Conservation (phyloP, 257 asterid species). For the Petunia axillaris region DNA sequence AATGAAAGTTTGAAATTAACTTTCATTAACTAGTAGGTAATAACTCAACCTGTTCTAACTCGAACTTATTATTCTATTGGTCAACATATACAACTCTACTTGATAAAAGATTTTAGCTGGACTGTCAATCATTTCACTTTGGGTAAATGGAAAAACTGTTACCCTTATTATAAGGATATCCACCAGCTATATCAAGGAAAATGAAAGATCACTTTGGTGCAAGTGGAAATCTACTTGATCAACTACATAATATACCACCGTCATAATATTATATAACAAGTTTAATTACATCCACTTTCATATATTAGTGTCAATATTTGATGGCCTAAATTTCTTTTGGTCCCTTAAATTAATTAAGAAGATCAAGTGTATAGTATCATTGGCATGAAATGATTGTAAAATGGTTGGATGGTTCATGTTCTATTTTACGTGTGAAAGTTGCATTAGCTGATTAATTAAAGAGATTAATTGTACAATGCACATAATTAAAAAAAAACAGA, state of each 20-base stretch:
- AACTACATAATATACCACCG: too few relatives aligned
- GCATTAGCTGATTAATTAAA: neutral
- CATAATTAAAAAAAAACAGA: neutral
- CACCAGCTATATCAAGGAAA: neutral
- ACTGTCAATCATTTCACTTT: neutral
- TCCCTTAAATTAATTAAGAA: neutral
- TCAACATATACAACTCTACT: neutral
- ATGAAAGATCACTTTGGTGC: neutral
- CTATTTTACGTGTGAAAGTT: conserved; percentile 27
- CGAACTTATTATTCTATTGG: too few relatives aligned
- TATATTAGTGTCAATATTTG: neutral
- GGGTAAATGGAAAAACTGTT: neutral
- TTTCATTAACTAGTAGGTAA: too few relatives aligned
- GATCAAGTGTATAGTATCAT: conserved; percentile 23
- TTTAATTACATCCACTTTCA: neutral
- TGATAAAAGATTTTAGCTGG: too few relatives aligned
- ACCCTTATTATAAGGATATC: neutral
- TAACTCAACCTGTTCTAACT: too few relatives aligned
- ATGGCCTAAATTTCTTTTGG: conserved; percentile 6
- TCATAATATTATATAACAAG: too few relatives aligned
- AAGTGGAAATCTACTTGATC: neutral
- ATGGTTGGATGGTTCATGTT: conserved; percentile 24
- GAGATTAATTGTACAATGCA: neutral
- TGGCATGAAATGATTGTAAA: conserved; percentile 18
- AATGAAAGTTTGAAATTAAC: too few relatives aligned